Evolutionary conservation across 2,329 filamentous ascomycete genomes (phyloP), one percentile per base, ranked within the genome.

Genomic region (Rugonectria rugulosa): DNA sequence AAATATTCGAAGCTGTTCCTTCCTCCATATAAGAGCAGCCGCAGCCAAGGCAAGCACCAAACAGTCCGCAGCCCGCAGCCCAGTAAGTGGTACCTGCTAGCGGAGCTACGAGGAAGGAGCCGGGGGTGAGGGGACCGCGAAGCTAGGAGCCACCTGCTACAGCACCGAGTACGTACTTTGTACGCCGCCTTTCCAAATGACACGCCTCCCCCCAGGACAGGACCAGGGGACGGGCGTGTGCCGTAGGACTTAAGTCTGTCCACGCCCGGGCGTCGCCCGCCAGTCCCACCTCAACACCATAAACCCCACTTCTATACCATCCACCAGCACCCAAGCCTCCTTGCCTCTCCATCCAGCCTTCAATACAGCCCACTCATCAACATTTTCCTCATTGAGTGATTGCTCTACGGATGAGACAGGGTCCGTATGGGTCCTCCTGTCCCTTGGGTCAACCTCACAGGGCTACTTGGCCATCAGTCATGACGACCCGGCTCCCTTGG

Each of bases 1-100:
- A 70, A 70, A 69, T 70, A 68, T 70, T 62, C 57, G 58, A 60
- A 57, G 47, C 47, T 50, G 31, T 32, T 47, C 46, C 44, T 48
- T 54, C 38, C 50, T 32, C 47, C 46, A 49, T 49, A 44, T 48
- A 32, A 37, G 63, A 60, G 53, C 59, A 64, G 60, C 49, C 56
- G 43, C 44, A 54, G 31, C 55, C 36, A 20, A 14, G 32, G 9
- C 36, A 9, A 23, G 32, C n/a, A 36, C 36, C 36, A 40, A 43
- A 32, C 43, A 54, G 34, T 41, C 44, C 23, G 44, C 21, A 37
- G 44, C 44, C 44, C 44, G 32, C 36, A 40, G 36, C 36, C 36
- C 17, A 40, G 36, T 17, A 15, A 41, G 20, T 41, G 38, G 38
- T n/a, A 23, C 32, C 26, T 29, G 7, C 23, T n/a, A 53, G 42